A percentile compares a stretch with the other conserved stretches of the same genome.
Conservation (phyloP, 2,329 filamentous ascomycete species). For the Aphanoascus verrucosus region DNA sequence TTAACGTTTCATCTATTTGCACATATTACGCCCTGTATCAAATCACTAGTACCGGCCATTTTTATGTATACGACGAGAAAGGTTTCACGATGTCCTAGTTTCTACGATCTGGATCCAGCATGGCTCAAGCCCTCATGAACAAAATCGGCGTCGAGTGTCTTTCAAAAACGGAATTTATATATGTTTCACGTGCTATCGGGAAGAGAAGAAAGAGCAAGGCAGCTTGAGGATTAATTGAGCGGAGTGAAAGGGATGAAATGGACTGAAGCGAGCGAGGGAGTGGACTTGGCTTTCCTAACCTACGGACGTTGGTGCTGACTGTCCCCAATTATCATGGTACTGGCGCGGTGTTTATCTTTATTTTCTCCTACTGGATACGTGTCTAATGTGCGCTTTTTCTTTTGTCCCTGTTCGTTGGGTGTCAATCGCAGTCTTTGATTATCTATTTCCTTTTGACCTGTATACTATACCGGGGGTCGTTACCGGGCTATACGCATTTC, state of each 20-base stretch:
- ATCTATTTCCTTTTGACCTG: constrained; percentile 1
- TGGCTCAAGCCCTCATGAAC: constrained; percentile 31
- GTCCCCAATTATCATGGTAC: constrained; percentile 19
- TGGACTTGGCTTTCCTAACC: constrained; percentile 18
- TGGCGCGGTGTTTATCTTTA: constrained; percentile 19
- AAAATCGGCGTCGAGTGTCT: constrained; percentile 30
- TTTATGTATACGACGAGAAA: constrained; percentile 37
- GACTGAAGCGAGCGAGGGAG: constrained; percentile 19
- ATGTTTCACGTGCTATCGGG: constrained; percentile 22
- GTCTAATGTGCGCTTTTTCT: constrained; percentile 12
- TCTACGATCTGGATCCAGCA: constrained; percentile 27
- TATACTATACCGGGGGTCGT: constrained; percentile 11
- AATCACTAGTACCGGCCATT: constrained; percentile 23
- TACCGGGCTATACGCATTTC: constrained; percentile 5
- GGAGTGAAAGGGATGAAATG: constrained; percentile 16
- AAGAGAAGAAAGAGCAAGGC: constrained; percentile 23
- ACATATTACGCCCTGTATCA: constrained; percentile 29
- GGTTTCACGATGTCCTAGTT: constrained; percentile 32
- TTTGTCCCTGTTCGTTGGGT: constrained; percentile 6
- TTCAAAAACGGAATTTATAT: constrained; percentile 26
- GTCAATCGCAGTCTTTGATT: constrained; percentile 6
- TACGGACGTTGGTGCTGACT: constrained; percentile 22
- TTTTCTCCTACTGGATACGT: constrained; percentile 11
- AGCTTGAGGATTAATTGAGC: constrained; percentile 25
- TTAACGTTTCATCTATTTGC: constrained; percentile 21